phyloP scores from a whole-genome alignment of 495 filamentous ascomycete genomes.

The Podospora tetraspora region DNA sequence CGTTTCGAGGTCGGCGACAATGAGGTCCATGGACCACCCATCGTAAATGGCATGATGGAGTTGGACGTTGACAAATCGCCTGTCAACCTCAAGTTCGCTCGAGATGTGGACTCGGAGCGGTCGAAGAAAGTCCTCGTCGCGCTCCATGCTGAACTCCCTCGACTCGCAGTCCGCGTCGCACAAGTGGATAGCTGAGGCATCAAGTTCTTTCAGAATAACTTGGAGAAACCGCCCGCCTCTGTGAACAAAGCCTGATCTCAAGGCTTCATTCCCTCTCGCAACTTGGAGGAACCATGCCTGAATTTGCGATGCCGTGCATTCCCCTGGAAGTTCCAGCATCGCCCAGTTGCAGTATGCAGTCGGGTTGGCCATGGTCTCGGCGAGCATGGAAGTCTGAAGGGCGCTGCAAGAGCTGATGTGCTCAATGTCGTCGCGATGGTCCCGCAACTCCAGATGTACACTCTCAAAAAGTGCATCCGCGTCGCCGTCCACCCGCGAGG shows the following conservation, averaged over 20 bases:
- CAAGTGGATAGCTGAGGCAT: slow-evolving; percentile 35
- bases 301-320: slow-evolving; percentile 29
- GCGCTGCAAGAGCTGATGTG: slow-evolving; percentile 58
- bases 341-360: slow-evolving; percentile 71
- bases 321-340: slow-evolving; percentile 47
- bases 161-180: slow-evolving; percentile 17
- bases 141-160: slow-evolving; percentile 19
- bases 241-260: slow-evolving; percentile 64
- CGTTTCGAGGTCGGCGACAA: slow-evolving; percentile 56
- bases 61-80: slow-evolving; percentile 37
- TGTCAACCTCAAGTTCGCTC: not conserved
- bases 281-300: slow-evolving; percentile 43
- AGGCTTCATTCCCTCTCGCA: slow-evolving; percentile 53
- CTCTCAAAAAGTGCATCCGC: not conserved
- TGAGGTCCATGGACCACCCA: slow-evolving; percentile 74
- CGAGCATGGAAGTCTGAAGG: slow-evolving; percentile 71
- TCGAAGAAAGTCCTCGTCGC: slow-evolving; percentile 43
- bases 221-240: slow-evolving; percentile 51
- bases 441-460: slow-evolving; percentile 5
- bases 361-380: slow-evolving; percentile 53
- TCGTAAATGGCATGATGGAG: slow-evolving; percentile 80
- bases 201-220: slow-evolving; percentile 53
- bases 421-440: slow-evolving; percentile 35
- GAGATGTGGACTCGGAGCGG: slow-evolving; percentile 55
- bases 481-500: not conserved